phyloP scores from a whole-genome alignment of 2,329 filamentous ascomycete species.

The Hymenoscyphus albidus region DNA sequence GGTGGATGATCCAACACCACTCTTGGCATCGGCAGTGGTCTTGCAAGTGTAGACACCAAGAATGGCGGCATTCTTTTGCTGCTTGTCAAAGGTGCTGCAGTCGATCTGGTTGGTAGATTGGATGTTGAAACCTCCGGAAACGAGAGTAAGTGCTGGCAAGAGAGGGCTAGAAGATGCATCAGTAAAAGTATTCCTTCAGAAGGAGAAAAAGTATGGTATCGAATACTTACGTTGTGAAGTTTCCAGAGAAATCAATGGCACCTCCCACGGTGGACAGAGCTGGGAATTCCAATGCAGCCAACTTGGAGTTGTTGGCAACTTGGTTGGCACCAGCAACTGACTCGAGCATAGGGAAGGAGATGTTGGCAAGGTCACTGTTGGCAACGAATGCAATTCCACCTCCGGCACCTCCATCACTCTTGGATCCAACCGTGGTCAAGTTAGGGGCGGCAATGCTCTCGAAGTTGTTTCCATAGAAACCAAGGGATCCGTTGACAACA shows the following conservation, averaged over 20 bases:
- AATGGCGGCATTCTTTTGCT: slow-evolving; percentile 38
- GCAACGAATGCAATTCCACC: slow-evolving; percentile 59
- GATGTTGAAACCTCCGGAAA: slow-evolving; percentile 69
- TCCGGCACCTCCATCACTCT: slow-evolving; percentile 26
- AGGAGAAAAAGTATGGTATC: not conserved
- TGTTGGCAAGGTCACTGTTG: slow-evolving; percentile 63
- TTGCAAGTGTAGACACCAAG: slow-evolving; percentile 46
- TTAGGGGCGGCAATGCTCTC: slow-evolving; percentile 59
- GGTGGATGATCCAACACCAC: slow-evolving; percentile 32
- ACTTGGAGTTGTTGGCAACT: slow-evolving; percentile 84
- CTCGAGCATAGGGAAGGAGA: slow-evolving; percentile 67
- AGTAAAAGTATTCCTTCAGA: slow-evolving; percentile 23
- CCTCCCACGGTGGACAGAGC: slow-evolving; percentile 67
- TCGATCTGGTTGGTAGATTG: slow-evolving; percentile 28
- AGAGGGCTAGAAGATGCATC: slow-evolving; percentile 53
- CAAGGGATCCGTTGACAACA: slow-evolving; percentile 72
- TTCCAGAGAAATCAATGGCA: slow-evolving; percentile 80
- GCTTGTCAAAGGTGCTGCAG: slow-evolving; percentile 29
- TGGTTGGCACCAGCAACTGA: slow-evolving; percentile 74
- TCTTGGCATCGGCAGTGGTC: slow-evolving; percentile 25
- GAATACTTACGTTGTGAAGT: slow-evolving; percentile 70
- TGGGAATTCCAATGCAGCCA: slow-evolving; percentile 65
- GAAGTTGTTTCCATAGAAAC: slow-evolving; percentile 77
- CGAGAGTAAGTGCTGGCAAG: slow-evolving; percentile 63
- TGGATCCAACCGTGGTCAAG: slow-evolving; percentile 58